Percentiles rank a stretch among this genome's conserved stretches.
These are phyloP conservation scores for Abrus precatorius DNA, from an alignment of 306 rosid species.

Conservation along the genomic window DNA sequence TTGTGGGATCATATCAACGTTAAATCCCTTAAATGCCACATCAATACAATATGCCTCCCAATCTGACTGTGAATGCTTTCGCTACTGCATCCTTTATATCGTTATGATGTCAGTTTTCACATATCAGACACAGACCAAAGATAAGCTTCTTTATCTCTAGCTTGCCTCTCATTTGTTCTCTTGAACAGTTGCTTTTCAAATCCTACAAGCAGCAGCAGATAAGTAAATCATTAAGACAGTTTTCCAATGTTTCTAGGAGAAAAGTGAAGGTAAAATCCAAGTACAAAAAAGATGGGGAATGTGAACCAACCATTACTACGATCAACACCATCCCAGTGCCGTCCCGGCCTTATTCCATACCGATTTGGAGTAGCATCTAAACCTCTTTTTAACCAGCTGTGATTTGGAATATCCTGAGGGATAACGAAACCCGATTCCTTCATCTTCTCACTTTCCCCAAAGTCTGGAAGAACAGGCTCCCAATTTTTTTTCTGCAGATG, in stretches of 20 bases:
- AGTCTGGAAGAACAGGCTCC: constrained; percentile 62
- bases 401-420: constrained; percentile 88
- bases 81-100: constrained; percentile 12
- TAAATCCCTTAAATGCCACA: constrained; percentile 31
- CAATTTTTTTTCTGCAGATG: constrained; percentile 71
- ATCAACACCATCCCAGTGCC: constrained; percentile 98
- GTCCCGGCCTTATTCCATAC: constrained; percentile 86
- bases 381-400: constrained; percentile 90
- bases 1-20: not conserved
- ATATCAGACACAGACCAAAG: constrained; percentile 96
- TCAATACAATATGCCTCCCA: constrained; percentile 20
- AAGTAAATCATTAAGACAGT: constrained; percentile 26
- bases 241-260: not conserved
- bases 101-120: constrained; percentile 45
- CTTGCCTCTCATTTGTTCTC: constrained; percentile 79
- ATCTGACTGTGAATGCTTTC: constrained; percentile 1
- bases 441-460: constrained; percentile 82
- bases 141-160: constrained; percentile 84
- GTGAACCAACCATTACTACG: constrained; percentile 84
- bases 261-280: constrained; percentile 6
- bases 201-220: constrained; percentile 56
- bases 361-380: constrained; percentile 83
- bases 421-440: constrained; percentile 84
- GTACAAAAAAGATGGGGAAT: not conserved
- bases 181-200: constrained; percentile 76